Conservation (phyloP, 352 stramenopile species). For the Peronospora destructor region DNA sequence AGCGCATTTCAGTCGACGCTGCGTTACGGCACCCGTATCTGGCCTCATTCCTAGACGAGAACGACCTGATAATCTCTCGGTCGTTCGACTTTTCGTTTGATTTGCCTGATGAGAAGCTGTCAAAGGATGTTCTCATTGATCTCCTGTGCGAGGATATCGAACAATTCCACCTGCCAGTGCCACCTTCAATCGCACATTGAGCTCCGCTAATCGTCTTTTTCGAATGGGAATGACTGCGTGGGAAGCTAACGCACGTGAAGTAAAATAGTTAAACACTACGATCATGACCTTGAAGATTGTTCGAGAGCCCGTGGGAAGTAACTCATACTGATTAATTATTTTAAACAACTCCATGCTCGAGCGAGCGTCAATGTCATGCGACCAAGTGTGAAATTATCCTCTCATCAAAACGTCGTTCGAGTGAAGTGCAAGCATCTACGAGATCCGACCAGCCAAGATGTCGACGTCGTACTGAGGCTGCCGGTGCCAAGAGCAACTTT, state of each 20-base stretch:
- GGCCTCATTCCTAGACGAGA: constrained; percentile 83
- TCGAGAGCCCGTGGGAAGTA: neutral
- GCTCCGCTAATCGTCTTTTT: constrained; percentile 33
- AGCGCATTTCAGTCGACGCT: constrained; percentile 56
- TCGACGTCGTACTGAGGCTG: constrained; percentile 38
- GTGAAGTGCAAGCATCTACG: constrained; percentile 1
- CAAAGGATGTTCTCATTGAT: constrained; percentile 52
- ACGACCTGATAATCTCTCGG: constrained; percentile 34
- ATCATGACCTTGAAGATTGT: neutral
- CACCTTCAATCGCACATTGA: constrained; percentile 17
- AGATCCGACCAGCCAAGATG: constrained; percentile 10
- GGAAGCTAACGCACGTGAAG: constrained; percentile 23
- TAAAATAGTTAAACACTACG: constrained; percentile 29
- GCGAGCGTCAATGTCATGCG: neutral
- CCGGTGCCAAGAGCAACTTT: constrained; percentile 39
- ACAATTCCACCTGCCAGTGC: constrained; percentile 41
- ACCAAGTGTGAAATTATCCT: neutral
- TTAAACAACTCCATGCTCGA: neutral
- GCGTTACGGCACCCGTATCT: constrained; percentile 64
- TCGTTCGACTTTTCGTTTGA: constrained; percentile 68
- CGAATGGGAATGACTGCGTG: constrained; percentile 47
- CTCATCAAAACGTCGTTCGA: neutral
- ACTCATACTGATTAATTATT: neutral
- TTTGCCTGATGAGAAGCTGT: constrained; percentile 52
- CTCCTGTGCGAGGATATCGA: constrained; percentile 58